phyloP scores from a whole-genome alignment of 2,329 filamentous ascomycete genomes.

The Colletotrichum cereale region DNA sequence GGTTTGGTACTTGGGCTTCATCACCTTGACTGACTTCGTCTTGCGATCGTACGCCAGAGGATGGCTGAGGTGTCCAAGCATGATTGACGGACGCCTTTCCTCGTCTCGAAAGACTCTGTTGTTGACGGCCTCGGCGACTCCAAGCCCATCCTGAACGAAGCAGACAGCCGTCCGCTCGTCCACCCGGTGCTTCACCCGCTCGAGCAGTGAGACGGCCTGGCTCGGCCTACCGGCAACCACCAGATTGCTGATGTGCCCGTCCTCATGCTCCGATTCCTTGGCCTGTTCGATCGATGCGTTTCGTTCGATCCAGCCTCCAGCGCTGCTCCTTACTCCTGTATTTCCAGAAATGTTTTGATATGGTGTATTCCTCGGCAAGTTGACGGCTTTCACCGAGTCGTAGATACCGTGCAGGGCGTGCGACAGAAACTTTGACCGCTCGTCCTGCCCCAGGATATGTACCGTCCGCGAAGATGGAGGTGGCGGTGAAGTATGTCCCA shows the following conservation, averaged over 20 bases:
- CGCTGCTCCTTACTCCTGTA: conserved; percentile 46
- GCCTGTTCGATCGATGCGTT: conserved; percentile 10
- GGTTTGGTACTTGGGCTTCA: conserved; percentile 47
- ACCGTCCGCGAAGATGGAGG: conserved; percentile 53
- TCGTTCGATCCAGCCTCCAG: conserved; percentile 31
- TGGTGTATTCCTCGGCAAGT: conserved; percentile 10
- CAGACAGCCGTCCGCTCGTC: conserved; percentile 77
- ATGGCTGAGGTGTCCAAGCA: conserved; percentile 74
- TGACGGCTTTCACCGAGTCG: conserved; percentile 53
- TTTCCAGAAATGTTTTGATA: conserved; percentile 39
- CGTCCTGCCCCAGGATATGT: conserved; percentile 57
- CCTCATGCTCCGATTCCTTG: conserved; percentile 44
- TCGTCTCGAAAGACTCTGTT: conserved; percentile 76
- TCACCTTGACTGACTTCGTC: conserved; percentile 54
- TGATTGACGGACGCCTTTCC: conserved; percentile 76
- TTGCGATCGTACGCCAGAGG: conserved; percentile 57
- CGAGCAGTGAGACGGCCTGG: conserved; percentile 67
- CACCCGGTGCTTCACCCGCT: conserved; percentile 74
- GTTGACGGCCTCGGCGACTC: conserved; percentile 84
- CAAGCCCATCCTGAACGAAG: conserved; percentile 85
- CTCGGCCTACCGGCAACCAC: conserved; percentile 73
- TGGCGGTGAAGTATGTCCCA: conserved; percentile 46
- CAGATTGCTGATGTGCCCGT: conserved; percentile 75
- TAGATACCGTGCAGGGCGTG: conserved; percentile 57
- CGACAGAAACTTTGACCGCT: conserved; percentile 55